Percentiles rank a stretch among this genome's conserved stretches.
These are phyloP conservation scores for Prunella vulgaris DNA, from an alignment of 257 asterid genomes.

Conservation along the genomic window DNA sequence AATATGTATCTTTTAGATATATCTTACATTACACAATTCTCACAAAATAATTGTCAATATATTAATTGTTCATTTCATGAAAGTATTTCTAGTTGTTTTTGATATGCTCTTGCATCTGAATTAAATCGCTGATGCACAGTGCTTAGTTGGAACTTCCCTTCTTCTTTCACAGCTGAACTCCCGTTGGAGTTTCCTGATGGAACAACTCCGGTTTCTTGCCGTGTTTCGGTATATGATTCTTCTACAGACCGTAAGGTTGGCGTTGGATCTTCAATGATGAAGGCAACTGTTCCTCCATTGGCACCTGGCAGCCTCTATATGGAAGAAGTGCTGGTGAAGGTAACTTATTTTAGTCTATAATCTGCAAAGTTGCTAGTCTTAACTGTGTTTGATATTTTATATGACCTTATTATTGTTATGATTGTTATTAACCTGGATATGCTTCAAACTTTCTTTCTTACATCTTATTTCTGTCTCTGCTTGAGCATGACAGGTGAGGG, in stretches of 20 bases:
- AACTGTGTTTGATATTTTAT: not conserved
- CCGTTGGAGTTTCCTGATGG: conserved; percentile 94
- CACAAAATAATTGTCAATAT: no score
- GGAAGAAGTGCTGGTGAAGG: conserved; percentile 92
- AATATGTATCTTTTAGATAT: no score
- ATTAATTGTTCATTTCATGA: no score
- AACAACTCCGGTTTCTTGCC: conserved; percentile 89
- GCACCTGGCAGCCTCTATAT: conserved; percentile 79
- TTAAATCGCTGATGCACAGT: not conserved
- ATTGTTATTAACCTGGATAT: not conserved
- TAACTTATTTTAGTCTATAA: conserved; percentile 14
- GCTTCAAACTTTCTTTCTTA: not conserved
- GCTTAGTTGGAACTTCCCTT: conserved; percentile 1
- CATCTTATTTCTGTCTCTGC: not conserved
- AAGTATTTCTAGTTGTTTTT: no score
- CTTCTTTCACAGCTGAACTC: conserved; percentile 54
- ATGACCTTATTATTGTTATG: not conserved
- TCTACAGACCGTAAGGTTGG: conserved; percentile 79
- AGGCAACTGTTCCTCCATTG: conserved; percentile 71
- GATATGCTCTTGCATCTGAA: conserved; percentile 1
- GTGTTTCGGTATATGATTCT: conserved; percentile 71
- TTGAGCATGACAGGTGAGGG: not conserved
- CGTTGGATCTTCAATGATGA: conserved; percentile 68
- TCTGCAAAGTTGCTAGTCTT: not conserved
- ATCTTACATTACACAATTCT: no score